A percentile compares a stretch with the other conserved stretches of the same genome.
Evolutionary conservation across 129 eudicot genomes (phyloP).

Genomic region (Chrysanthemum seticuspe): DNA sequence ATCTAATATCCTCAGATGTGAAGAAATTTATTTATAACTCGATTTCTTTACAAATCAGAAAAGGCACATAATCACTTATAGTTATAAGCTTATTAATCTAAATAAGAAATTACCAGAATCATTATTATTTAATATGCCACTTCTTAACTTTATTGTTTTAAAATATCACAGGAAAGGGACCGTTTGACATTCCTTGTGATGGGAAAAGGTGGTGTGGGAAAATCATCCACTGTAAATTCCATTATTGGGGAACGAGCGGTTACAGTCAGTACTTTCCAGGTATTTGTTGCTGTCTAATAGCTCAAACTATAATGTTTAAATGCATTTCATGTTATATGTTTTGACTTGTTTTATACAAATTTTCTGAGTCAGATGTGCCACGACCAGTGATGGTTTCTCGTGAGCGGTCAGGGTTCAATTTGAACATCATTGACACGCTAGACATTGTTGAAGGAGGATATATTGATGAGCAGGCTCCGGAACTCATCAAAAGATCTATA

Average conservation of each 20-base stretch:
- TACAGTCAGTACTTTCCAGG: constrained; percentile 90
- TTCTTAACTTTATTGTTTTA: constrained; percentile 8
- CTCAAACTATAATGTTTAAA: background rate
- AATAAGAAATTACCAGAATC: too few relatives aligned
- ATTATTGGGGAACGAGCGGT: constrained; percentile 86
- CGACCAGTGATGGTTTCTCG: constrained; percentile 90
- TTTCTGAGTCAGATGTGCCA: constrained; percentile 72
- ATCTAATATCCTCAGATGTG: too few relatives aligned
- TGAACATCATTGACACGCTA: constrained; percentile 88
- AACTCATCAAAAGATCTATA: constrained; percentile 68
- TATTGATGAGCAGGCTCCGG: constrained; percentile 69
- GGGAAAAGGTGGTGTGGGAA: constrained; percentile 99
- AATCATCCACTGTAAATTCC: constrained; percentile 85
- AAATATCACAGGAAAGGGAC: constrained; percentile 48
- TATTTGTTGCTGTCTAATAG: constrained; percentile 18
- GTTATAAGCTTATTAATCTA: too few relatives aligned
- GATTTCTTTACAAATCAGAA: too few relatives aligned
- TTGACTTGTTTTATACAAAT: background rate
- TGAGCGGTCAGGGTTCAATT: constrained; percentile 70
- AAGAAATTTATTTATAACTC: too few relatives aligned
- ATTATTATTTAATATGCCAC: background rate
- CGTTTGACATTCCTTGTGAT: constrained; percentile 84
- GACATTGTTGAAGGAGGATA: constrained; percentile 95
- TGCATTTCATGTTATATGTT: background rate
- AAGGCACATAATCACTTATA: too few relatives aligned